Evolutionary conservation across 83 land plant species (phyloP).

Genomic region (Picea abies): DNA sequence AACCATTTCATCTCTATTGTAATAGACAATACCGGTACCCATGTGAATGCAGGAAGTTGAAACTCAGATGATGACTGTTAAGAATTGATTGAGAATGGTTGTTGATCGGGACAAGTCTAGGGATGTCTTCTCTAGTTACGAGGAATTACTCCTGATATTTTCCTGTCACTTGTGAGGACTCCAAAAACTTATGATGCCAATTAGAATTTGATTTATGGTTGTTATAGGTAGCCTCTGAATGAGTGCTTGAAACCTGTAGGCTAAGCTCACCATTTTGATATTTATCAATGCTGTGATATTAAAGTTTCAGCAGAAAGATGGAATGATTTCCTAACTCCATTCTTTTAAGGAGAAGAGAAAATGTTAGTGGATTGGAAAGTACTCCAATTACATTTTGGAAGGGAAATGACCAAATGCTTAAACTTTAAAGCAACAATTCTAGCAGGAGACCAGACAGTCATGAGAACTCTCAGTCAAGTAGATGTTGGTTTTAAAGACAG

Average conservation of each 20-base stretch:
- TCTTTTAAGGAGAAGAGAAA: not conserved
- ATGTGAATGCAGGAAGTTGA: not conserved
- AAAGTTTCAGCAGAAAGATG: not conserved
- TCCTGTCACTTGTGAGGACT: too few relatives aligned
- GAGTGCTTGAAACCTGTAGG: not conserved
- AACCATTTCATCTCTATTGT: not conserved
- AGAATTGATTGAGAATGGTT: not conserved
- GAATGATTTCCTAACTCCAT: not conserved
- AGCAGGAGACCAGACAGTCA: not conserved
- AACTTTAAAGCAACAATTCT: not conserved
- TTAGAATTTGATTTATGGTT: not conserved
- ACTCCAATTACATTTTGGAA: not conserved
- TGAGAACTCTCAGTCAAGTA: not conserved
- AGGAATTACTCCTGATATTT: not conserved
- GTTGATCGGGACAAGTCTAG: not conserved
- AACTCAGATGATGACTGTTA: not conserved
- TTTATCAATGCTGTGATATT: not conserved
- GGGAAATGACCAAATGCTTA: not conserved
- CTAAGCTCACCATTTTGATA: not conserved
- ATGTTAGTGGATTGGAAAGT: not conserved
- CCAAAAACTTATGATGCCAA: not conserved
- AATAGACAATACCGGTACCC: not conserved
- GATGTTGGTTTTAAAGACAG: not conserved
- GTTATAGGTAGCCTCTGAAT: slow-evolving; percentile 1
- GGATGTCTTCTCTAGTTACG: not conserved